Evolutionary conservation across 192 early-diverging fungal genomes (phyloP), one percentile per base, ranked within the genome.

Genomic region (Entrophospora sp.): DNA sequence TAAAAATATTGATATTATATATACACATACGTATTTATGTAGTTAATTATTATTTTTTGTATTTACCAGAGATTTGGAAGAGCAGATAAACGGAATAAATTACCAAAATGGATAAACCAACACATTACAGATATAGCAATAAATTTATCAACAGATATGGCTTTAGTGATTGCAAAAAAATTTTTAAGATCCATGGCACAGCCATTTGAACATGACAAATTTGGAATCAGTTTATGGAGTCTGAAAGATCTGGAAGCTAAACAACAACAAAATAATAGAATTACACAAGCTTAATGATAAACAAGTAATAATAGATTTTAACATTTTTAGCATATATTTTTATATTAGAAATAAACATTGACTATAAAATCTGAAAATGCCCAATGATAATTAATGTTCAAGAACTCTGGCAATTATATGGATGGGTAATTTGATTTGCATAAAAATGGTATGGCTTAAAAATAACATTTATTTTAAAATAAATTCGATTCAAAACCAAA

Each of bases 121-220:
- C 90, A 89, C 73, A 85, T 98, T 69, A 89, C 83, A 0, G 95
- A 98, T 53, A 85, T 88, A 0, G 89, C 88, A 48, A 80, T 87
- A 42, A 99, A 96, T 69, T 71, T 98, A 68, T 94, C 92, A 22
- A 99, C 96, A 0, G 97, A 99, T 68, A 98, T 99, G 97, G 91
- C 95, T 0, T 77, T 96, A 42, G 85, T 84, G 3, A 83, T 89
- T 35, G 86, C 91, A 5, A 93, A 92, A 68, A 95, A 92, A 79
- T 99, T 98, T 68, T 74, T 99, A 70, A 83, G 93, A 59, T 77
- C 82, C 13, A 98, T 99, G 94, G 95, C 95, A 0, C 95, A 99
- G 68, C 95, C 97, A 0, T 87, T 95, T 65, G 95, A 95, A 53
- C 64, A 76, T 30, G 79, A 78, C 25, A 91, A 98, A 80, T 68